Percentiles rank a stretch among this genome's conserved stretches.
Conservation (phyloP, 1,284 basidiomycete genomes). For the Heimioporus punctisporus region DNA sequence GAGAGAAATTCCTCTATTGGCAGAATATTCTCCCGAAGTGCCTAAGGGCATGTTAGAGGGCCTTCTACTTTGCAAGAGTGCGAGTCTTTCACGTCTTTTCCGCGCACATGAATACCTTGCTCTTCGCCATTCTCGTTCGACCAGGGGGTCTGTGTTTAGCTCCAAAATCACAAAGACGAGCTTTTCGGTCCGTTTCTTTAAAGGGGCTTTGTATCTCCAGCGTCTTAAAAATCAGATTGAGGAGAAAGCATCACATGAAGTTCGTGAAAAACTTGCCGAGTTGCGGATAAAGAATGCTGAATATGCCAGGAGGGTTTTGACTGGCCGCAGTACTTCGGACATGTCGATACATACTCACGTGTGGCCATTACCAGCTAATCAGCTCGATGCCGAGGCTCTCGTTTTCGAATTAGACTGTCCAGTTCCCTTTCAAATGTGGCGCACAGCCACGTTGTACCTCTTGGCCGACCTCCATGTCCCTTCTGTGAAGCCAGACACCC, state of each 20-base stretch:
- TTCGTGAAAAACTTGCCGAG: slow-evolving; percentile 23
- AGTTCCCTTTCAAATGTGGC: slow-evolving; percentile 42
- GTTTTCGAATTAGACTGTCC: slow-evolving; percentile 51
- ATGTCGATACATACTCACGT: slow-evolving; percentile 30
- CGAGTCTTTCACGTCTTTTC: not conserved
- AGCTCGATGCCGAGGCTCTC: slow-evolving; percentile 23
- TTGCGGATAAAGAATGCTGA: slow-evolving; percentile 16
- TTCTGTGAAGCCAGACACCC: not conserved
- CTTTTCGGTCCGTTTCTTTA: slow-evolving; percentile 36
- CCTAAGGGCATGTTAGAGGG: not conserved
- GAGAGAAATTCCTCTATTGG: not conserved
- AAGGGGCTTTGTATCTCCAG: slow-evolving; percentile 14
- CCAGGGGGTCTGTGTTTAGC: slow-evolving; percentile 23
- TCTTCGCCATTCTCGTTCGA: slow-evolving; percentile 21
- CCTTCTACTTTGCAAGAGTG: not conserved
- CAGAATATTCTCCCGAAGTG: not conserved
- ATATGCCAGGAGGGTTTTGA: slow-evolving; percentile 4
- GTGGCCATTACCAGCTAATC: slow-evolving; percentile 45
- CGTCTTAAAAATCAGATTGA: slow-evolving; percentile 31
- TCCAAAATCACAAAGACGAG: not conserved
- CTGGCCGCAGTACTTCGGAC: not conserved
- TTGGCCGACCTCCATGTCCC: slow-evolving; percentile 24
- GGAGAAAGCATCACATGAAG: slow-evolving; percentile 15
- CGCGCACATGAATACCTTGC: slow-evolving; percentile 26
- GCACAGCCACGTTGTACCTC: slow-evolving; percentile 41